These are phyloP conservation scores for Dendrobium catenatum DNA, from an alignment of 106 monocot species.

Conservation along the genomic window DNA sequence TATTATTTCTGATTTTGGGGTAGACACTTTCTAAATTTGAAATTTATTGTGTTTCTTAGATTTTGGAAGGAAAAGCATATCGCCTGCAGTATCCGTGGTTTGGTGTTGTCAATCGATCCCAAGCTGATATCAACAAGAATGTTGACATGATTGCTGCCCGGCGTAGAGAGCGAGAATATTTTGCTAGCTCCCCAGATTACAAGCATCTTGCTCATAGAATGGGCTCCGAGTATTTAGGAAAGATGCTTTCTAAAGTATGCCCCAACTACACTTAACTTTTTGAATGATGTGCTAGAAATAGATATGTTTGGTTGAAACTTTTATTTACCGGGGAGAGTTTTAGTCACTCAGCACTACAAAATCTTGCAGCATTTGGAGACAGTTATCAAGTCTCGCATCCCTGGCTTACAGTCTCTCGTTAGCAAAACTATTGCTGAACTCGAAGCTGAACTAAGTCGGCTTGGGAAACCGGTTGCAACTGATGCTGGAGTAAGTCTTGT, in stretches of 20 bases:
- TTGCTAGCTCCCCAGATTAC: conserved; percentile 53
- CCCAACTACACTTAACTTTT: neutral
- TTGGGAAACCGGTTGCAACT: conserved; percentile 89
- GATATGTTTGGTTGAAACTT: neutral
- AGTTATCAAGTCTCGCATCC: conserved; percentile 96
- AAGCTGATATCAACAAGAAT: conserved; percentile 62
- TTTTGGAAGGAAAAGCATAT: conserved; percentile 60
- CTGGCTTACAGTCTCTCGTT: conserved; percentile 89
- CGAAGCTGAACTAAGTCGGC: conserved; percentile 76
- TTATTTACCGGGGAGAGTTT: neutral
- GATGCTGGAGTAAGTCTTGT: conserved; percentile 81
- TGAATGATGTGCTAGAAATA: neutral
- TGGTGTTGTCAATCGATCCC: conserved; percentile 64
- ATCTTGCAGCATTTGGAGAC: conserved; percentile 86
- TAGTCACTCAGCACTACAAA: neutral
- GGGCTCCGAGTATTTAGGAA: conserved; percentile 63
- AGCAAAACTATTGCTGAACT: conserved; percentile 81
- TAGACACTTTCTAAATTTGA: neutral
- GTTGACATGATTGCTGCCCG: conserved; percentile 73
- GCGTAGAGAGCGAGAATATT: conserved; percentile 58
- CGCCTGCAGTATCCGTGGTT: conserved; percentile 53
- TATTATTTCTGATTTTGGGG: neutral
- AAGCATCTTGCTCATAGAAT: conserved; percentile 57
- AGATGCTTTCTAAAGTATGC: conserved; percentile 57
- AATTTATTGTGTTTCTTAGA: conserved; percentile 19